A percentile compares a stretch with the other conserved stretches of the same genome.
Evolutionary conservation across 2,329 filamentous ascomycete genomes (phyloP).

Genomic region (Lachnellula subtilissima): DNA sequence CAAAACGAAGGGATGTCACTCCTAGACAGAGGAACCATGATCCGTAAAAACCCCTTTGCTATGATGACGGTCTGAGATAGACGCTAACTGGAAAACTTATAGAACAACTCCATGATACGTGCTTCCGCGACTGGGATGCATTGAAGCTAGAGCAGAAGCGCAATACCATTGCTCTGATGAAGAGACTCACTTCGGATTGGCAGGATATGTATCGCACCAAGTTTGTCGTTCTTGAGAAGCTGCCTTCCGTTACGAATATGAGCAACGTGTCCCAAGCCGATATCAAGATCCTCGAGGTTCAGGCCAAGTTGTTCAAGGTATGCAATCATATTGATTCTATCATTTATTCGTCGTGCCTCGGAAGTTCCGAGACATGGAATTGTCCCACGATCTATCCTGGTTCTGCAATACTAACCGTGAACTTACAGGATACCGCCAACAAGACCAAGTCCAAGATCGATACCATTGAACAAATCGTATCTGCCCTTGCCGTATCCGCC

Average conservation of each 20-base stretch:
- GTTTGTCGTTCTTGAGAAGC: not conserved
- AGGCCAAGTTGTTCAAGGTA: not conserved
- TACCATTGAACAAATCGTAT: not conserved
- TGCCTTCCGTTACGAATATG: not conserved
- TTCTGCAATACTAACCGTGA: no score
- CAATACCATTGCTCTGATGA: slow-evolving; percentile 2
- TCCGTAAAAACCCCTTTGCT: not conserved
- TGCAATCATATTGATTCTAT: no score
- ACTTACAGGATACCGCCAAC: not conserved
- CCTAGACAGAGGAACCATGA: not conserved
- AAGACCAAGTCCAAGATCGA: not conserved
- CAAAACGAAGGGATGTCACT: not conserved
- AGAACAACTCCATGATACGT: not conserved
- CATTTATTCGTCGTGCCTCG: no score
- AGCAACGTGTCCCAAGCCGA: not conserved
- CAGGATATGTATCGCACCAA: not conserved
- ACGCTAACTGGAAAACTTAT: no score
- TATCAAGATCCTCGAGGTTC: not conserved
- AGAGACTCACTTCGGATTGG: not conserved
- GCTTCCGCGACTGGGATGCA: slow-evolving; percentile 1
- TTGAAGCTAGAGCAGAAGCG: not conserved
- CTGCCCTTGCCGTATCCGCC: not conserved
- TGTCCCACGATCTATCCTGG: no score
- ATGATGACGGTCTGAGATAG: no score
- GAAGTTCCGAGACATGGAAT: no score